A percentile compares a stretch with the other conserved stretches of the same genome.
Evolutionary conservation across 2,329 filamentous ascomycete species (phyloP).

Genomic region (Furcasterigmium furcatum): DNA sequence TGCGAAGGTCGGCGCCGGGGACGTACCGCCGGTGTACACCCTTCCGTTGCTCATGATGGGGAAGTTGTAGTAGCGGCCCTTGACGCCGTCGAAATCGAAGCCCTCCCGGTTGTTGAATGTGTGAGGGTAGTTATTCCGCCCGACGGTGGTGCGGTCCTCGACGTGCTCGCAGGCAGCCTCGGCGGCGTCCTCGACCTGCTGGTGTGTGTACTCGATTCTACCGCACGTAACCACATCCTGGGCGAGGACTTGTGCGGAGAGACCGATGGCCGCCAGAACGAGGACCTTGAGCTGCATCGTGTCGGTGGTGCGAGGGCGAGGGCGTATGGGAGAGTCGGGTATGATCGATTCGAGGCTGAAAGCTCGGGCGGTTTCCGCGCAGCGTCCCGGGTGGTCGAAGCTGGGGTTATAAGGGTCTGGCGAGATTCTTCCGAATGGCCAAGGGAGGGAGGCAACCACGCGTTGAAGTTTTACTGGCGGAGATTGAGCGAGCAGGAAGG

Average conservation of each 20-base stretch:
- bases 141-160: slow-evolving; percentile 28
- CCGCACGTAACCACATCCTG: slow-evolving; percentile 50
- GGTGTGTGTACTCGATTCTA: slow-evolving; percentile 45
- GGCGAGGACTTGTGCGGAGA: slow-evolving; percentile 9
- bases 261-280: slow-evolving; percentile 6
- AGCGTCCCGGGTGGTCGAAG: too few species aligned
- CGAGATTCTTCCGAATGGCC: not conserved
- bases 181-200: slow-evolving; percentile 45
- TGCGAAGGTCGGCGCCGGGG: too few species aligned
- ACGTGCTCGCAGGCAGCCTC: slow-evolving; percentile 50
- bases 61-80: slow-evolving; percentile 61
- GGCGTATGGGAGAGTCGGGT: too few species aligned
- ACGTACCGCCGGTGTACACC: slow-evolving; percentile 50
- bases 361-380: too few species aligned
- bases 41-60: slow-evolving; percentile 47
- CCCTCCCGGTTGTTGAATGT: slow-evolving; percentile 60
- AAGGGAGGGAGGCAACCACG: not conserved
- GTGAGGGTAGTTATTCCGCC: slow-evolving; percentile 48
- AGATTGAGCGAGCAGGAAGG: not conserved
- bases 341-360: not conserved
- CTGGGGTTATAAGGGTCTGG: not conserved
- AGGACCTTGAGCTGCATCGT: slow-evolving; percentile 6
- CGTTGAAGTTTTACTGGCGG: not conserved
- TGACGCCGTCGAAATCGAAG: slow-evolving; percentile 52
- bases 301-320: too few species aligned